Conservation (phyloP, 208 protist species). For the Herpetomonas samuelpessoai region DNA sequence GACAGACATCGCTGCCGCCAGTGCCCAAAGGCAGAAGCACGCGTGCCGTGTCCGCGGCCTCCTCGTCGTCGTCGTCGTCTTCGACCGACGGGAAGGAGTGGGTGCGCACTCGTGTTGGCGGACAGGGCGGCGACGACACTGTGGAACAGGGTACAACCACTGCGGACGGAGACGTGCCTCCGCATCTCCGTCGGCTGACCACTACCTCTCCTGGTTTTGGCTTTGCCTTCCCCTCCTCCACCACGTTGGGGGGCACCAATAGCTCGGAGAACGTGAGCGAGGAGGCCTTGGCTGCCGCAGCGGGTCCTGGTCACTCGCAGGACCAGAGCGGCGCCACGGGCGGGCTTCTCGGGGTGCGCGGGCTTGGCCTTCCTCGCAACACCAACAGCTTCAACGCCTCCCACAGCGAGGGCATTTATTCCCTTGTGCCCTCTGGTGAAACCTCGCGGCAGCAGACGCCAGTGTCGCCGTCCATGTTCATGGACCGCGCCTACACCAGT, state of each 20-base stretch:
- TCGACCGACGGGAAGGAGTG: background rate
- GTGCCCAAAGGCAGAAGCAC: too few relatives aligned
- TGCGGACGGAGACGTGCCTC: background rate
- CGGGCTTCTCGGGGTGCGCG: background rate
- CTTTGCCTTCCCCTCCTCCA: background rate
- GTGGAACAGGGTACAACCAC: background rate
- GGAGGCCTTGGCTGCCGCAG: too few relatives aligned
- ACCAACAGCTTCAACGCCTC: background rate
- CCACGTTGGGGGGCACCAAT: background rate
- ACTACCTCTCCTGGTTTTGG: background rate
- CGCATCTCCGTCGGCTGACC: background rate
- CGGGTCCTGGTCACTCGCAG: too few relatives aligned
- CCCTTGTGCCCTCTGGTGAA: background rate
- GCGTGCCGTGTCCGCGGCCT: too few relatives aligned
- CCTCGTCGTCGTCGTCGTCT: too few relatives aligned
- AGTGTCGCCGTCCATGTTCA: background rate
- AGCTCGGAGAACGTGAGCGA: background rate
- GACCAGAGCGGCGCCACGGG: too few relatives aligned
- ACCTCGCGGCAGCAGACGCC: background rate
- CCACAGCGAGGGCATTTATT: background rate
- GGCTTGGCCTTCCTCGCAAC: background rate
- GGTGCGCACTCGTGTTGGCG: background rate
- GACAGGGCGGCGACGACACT: background rate
- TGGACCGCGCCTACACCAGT: constrained; percentile 23
- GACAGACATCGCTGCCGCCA: too few relatives aligned